Percentiles rank a stretch among this genome's conserved stretches.
Evolutionary conservation across 257 asterid species (phyloP).

Genomic region (Ligustrum vulgare): DNA sequence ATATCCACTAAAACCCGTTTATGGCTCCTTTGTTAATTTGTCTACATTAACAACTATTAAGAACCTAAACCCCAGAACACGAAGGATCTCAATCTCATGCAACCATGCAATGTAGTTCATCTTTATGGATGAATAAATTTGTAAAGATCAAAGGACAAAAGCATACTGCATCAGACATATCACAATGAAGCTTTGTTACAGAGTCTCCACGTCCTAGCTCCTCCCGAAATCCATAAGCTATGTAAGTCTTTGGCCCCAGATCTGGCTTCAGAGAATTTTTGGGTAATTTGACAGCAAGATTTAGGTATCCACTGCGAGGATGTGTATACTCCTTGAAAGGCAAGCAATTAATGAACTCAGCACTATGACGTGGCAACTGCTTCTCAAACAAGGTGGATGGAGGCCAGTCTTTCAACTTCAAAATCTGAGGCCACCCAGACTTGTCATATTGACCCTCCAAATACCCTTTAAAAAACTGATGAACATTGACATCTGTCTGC

Average conservation of each 20-base stretch:
- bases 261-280: constrained; percentile 39
- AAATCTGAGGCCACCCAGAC: constrained; percentile 39
- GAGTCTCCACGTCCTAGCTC: constrained; percentile 59
- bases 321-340: constrained; percentile 53
- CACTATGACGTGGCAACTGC: constrained; percentile 42
- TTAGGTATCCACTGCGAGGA: constrained; percentile 38
- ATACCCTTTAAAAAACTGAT: constrained; percentile 34
- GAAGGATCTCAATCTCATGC: background rate
- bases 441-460: constrained; percentile 23
- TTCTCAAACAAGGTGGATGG: constrained; percentile 41
- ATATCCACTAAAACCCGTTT: background rate
- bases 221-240: constrained; percentile 42
- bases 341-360: constrained; percentile 41
- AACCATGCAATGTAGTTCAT: background rate
- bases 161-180: constrained; percentile 49
- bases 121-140: background rate
- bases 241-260: constrained; percentile 57
- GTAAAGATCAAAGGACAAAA: background rate
- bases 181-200: constrained; percentile 50
- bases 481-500: constrained; percentile 33
- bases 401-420: constrained; percentile 53
- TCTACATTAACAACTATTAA: background rate
- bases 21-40: background rate
- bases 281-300: constrained; percentile 44
- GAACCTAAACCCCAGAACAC: background rate